Conservation (phyloP, 768 basidiomycete genomes). For the Symmetrospora coprosmae region DNA sequence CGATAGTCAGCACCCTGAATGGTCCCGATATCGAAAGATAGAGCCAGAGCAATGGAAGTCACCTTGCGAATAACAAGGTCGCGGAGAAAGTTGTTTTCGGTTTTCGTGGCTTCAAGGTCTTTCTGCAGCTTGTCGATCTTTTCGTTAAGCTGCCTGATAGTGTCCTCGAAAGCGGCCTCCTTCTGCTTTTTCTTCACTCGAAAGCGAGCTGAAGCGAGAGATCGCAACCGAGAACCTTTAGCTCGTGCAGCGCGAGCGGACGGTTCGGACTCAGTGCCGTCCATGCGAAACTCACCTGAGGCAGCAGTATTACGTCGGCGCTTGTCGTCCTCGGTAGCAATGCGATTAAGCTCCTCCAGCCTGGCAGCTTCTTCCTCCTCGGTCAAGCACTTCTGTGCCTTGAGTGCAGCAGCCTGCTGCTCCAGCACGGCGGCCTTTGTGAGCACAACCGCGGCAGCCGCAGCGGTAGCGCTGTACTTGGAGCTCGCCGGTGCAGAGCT, state of each 20-base stretch:
- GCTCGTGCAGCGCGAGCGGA: background rate
- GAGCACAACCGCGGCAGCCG: background rate
- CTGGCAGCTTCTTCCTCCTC: slow-evolving; percentile 13
- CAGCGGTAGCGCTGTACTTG: background rate
- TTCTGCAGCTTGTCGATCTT: slow-evolving; percentile 70
- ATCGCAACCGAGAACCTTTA: too few species aligned
- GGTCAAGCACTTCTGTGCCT: background rate
- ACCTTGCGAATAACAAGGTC: slow-evolving; percentile 55
- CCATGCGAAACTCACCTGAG: slow-evolving; percentile 44
- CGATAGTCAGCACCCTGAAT: background rate
- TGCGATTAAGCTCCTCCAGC: slow-evolving; percentile 21
- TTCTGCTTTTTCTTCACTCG: slow-evolving; percentile 91
- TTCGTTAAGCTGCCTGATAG: slow-evolving; percentile 67
- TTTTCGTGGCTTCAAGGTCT: slow-evolving; percentile 72
- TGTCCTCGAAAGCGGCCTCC: slow-evolving; percentile 71
- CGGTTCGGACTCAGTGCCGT: too few species aligned
- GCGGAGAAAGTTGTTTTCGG: slow-evolving; percentile 87
- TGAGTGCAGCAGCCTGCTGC: background rate
- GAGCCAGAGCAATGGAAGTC: background rate
- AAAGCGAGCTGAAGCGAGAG: slow-evolving; percentile 51
- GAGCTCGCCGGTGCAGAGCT: too few species aligned
- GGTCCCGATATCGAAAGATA: background rate
- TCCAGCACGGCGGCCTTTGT: slow-evolving; percentile 15
- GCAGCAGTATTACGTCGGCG: slow-evolving; percentile 86
- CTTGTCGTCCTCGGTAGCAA: slow-evolving; percentile 66